Evolutionary conservation across 768 basidiomycete species (phyloP).

Genomic region (Dioszegia aurantiaca): DNA sequence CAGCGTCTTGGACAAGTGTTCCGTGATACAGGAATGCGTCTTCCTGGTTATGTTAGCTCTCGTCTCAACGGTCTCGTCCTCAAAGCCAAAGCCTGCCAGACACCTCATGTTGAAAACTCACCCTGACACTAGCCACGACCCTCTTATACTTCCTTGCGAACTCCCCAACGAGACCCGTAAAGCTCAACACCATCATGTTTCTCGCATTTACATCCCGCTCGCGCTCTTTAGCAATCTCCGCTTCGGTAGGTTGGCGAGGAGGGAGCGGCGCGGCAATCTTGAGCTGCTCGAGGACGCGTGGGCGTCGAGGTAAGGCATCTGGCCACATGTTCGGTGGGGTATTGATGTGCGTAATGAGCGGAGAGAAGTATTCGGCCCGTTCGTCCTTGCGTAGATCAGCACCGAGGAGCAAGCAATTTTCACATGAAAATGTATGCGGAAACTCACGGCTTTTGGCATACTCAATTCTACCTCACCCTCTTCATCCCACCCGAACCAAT

Average conservation of each 20-base stretch:
- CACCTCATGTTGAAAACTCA: constrained; percentile 55
- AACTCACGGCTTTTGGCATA: constrained; percentile 56
- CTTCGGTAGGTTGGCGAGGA: constrained; percentile 73
- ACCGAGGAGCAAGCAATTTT: too few species aligned
- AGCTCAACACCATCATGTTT: constrained; percentile 79
- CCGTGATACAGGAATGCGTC: constrained; percentile 11
- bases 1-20: neutral
- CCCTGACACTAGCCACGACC: constrained; percentile 75
- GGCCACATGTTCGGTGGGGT: constrained; percentile 83
- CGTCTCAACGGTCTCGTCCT: neutral
- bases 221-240: constrained; percentile 75
- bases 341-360: constrained; percentile 66
- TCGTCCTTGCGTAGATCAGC: constrained; percentile 52
- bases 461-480: constrained; percentile 71
- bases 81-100: neutral
- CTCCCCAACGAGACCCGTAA: constrained; percentile 84
- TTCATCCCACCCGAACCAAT: constrained; percentile 79
- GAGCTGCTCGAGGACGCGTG: constrained; percentile 77
- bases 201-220: constrained; percentile 75
- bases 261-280: constrained; percentile 86
- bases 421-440: too few species aligned
- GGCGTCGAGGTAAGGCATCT: constrained; percentile 78
- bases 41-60: constrained; percentile 13
- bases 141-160: constrained; percentile 88
- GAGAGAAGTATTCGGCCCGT: constrained; percentile 71